A percentile compares a stretch with the other conserved stretches of the same genome.
phyloP scores from a whole-genome alignment of 1,139 yeast species.

The Blastobotrys malaysiensis region DNA sequence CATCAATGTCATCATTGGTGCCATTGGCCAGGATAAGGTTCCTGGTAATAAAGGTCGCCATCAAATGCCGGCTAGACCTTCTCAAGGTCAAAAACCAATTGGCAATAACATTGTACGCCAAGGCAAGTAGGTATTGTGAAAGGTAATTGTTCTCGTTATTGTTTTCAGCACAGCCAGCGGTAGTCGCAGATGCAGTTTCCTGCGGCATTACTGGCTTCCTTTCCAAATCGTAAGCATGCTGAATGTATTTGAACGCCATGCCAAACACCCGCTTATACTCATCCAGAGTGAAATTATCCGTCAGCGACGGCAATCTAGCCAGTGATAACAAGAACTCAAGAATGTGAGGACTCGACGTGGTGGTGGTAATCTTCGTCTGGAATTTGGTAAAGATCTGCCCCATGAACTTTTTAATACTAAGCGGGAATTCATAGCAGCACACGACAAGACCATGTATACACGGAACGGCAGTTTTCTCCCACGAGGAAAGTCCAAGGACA shows the following conservation, averaged over 20 bases:
- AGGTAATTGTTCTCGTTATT: slow-evolving; percentile 29
- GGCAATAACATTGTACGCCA: slow-evolving; percentile 65
- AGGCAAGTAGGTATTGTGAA: slow-evolving; percentile 54
- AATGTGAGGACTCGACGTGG: slow-evolving; percentile 66
- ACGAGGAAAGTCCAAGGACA: slow-evolving; percentile 59
- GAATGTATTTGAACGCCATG: slow-evolving; percentile 73
- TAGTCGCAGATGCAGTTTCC: slow-evolving; percentile 7
- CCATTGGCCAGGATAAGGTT: slow-evolving; percentile 47
- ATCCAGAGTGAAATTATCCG: slow-evolving; percentile 67
- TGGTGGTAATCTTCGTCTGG: slow-evolving; percentile 68
- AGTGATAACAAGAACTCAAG: slow-evolving; percentile 68
- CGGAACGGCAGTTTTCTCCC: slow-evolving; percentile 72
- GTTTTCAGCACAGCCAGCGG: slow-evolving; percentile 29
- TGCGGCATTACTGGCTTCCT: slow-evolving; percentile 18
- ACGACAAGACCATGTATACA: slow-evolving; percentile 70
- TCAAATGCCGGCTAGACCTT: slow-evolving; percentile 50
- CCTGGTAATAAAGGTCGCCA: slow-evolving; percentile 59
- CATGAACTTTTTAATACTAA: slow-evolving; percentile 63
- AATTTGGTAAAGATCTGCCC: slow-evolving; percentile 60
- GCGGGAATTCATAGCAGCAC: slow-evolving; percentile 76
- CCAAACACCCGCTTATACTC: slow-evolving; percentile 80
- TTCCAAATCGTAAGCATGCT: slow-evolving; percentile 54
- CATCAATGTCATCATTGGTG: slow-evolving; percentile 40
- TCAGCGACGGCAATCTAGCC: slow-evolving; percentile 60
- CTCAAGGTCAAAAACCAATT: slow-evolving; percentile 69